These are phyloP conservation scores for Fusarium phyllophilum DNA, from an alignment of 2,329 filamentous ascomycete species.

Conservation along the genomic window DNA sequence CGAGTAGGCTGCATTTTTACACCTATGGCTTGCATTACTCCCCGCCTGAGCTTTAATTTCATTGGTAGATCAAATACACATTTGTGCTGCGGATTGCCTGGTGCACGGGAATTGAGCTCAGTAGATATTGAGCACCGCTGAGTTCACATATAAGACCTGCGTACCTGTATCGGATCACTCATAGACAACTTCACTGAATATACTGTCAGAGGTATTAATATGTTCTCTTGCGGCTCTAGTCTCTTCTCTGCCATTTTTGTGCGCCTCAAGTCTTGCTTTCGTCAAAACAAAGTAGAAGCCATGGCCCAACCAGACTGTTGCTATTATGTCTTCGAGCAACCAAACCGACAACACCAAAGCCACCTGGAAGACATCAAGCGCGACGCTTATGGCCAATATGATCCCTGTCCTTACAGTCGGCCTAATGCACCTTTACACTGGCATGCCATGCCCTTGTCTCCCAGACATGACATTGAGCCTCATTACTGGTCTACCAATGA, in stretches of 20 bases:
- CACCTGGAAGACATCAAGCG: neutral
- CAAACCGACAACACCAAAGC: neutral
- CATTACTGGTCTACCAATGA: neutral
- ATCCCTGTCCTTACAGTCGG: fast-evolving
- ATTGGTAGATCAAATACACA: neutral
- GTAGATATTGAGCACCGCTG: no score
- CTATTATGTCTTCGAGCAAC: fast-evolving
- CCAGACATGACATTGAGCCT: neutral
- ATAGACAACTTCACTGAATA: no score
- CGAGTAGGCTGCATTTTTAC: neutral
- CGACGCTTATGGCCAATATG: neutral
- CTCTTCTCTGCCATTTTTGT: fast-evolving
- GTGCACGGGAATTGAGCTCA: neutral
- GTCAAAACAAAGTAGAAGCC: neutral
- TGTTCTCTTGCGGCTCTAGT: neutral
- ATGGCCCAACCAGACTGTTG: fast-evolving
- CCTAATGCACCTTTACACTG: neutral
- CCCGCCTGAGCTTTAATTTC: neutral
- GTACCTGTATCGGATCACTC: no score
- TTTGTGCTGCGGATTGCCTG: neutral
- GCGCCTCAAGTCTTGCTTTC: neutral
- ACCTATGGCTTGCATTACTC: neutral
- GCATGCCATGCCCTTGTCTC: neutral
- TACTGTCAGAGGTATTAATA: neutral
- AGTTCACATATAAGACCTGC: neutral